Evolutionary conservation across 1,284 basidiomycete genomes (phyloP), one percentile per base, ranked within the genome.

Genomic region (Ganoderma leucocontextum): DNA sequence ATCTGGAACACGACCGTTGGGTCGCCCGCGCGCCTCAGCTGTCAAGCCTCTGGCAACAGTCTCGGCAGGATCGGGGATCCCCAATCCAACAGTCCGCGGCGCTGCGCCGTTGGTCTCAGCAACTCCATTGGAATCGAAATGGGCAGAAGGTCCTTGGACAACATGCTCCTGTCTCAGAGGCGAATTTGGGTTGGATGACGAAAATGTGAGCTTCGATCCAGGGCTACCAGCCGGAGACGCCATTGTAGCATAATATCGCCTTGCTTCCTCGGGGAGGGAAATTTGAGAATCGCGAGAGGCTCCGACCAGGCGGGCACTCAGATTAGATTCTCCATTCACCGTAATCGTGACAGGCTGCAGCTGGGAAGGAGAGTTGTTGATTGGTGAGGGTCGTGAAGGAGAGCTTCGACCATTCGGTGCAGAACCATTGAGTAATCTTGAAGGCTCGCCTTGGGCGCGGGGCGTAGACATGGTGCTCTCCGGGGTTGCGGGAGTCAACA

Each of bases 201-300:
- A 25, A 49, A 70, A 72, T 52, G 58, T 70, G 69, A 62, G 73
- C 62, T 15, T 80, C 75, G 62, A 80, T 77, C 67, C 67, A 4
- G 90, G 87, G 73, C 86, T 90, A n/a, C 85, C 79, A 8, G 82
- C 74, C 7, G 91, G 89, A 8, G 88, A 89, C 33, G 79, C 79
- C 85, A 92, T 89, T 70, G 85, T 87, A 44, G 87, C 84, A 66
- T 92, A 90, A 75, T 91, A 93, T 57, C 85, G 86, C 71, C 83
- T 87, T 19, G 91, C 89, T 77, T 94, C 93, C 67, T 93, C 91
- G 1, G 92, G 90, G 41, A 93, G 82, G 42, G 89, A 88, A 62
- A 91, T 86, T 41, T 86, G 85, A 15, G 90, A 93, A 61, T 91
- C 90, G 66, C 85, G 82, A 17, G 82, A 82, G 29, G 78, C 70